Conservation (phyloP, 495 filamentous ascomycete species). For the Tuber indicum region DNA sequence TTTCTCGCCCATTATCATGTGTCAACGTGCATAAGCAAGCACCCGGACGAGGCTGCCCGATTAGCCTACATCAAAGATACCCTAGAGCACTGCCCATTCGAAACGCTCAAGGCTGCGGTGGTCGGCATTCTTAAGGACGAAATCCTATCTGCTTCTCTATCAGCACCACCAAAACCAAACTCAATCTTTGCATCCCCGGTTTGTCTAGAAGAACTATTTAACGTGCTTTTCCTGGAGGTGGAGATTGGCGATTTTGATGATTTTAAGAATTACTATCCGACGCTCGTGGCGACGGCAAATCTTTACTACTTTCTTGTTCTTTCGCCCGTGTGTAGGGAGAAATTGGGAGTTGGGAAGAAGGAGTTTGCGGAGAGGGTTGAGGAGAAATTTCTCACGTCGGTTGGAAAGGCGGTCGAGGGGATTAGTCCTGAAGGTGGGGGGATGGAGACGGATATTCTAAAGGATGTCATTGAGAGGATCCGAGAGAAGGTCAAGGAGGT, state of each 20-base stretch:
- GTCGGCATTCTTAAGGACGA: conserved; percentile 85
- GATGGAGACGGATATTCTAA: conserved; percentile 33
- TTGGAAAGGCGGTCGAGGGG: conserved; percentile 45
- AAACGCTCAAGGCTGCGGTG: conserved; percentile 70
- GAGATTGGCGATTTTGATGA: conserved; percentile 43
- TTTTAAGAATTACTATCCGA: conserved; percentile 46
- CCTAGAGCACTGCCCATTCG: conserved; percentile 70
- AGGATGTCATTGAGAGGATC: conserved; percentile 31
- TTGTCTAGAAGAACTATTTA: conserved; percentile 33
- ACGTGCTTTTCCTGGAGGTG: conserved; percentile 35
- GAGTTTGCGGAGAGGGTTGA: conserved; percentile 43
- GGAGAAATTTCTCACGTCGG: conserved; percentile 51
- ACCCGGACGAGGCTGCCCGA: conserved; percentile 63
- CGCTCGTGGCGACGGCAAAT: conserved; percentile 51
- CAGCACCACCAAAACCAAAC: conserved; percentile 16
- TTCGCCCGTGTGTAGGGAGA: conserved; percentile 11
- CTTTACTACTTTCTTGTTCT: conserved; percentile 50
- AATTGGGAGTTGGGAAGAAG: conserved; percentile 21
- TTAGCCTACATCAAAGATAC: conserved; percentile 73
- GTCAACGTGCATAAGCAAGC: conserved; percentile 62
- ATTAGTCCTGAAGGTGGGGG: conserved; percentile 44
- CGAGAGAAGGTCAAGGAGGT: conserved; percentile 6
- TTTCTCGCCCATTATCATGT: conserved; percentile 71
- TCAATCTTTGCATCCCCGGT: conserved; percentile 36
- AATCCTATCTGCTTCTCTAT: conserved; percentile 45